These are phyloP conservation scores for Solanum clarkiae DNA, from an alignment of 257 asterid genomes.

Conservation along the genomic window DNA sequence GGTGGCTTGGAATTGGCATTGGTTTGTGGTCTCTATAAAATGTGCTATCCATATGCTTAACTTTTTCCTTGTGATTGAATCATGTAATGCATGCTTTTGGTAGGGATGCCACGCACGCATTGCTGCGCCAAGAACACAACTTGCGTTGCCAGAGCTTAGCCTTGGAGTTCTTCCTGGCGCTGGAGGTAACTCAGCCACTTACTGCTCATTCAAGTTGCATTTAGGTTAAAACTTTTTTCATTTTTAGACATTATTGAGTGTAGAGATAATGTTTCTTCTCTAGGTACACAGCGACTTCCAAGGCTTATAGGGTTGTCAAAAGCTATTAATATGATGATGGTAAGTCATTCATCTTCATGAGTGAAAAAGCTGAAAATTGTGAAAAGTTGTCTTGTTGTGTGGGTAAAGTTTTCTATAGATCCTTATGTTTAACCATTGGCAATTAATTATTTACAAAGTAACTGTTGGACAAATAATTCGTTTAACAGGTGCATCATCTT, in stretches of 20 bases:
- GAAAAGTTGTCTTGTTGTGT: not conserved
- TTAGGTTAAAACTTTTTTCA: not conserved
- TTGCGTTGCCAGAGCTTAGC: constrained; percentile 93
- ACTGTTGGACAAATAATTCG: not conserved
- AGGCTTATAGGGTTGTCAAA: constrained; percentile 84
- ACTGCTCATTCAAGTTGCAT: not conserved
- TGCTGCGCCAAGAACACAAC: constrained; percentile 68
- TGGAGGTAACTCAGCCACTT: constrained; percentile 52
- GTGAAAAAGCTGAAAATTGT: not conserved
- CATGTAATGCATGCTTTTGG: constrained; percentile 2
- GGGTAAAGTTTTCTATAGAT: not conserved
- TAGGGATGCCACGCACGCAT: constrained; percentile 96
- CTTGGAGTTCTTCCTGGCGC: constrained; percentile 93
- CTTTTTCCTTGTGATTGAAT: not conserved
- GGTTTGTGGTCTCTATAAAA: constrained; percentile 37
- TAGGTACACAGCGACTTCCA: constrained; percentile 97
- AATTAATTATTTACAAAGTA: not conserved
- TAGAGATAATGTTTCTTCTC: constrained; percentile 3
- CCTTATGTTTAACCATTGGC: not conserved
- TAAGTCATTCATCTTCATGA: constrained; percentile 21
- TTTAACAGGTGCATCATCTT: not conserved
- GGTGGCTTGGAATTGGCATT: constrained; percentile 92
- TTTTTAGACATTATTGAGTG: not conserved
- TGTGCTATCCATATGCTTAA: not conserved
- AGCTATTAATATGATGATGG: constrained; percentile 88